Conservation (phyloP, 2,329 filamentous ascomycete genomes). For the Didymella glomerata region DNA sequence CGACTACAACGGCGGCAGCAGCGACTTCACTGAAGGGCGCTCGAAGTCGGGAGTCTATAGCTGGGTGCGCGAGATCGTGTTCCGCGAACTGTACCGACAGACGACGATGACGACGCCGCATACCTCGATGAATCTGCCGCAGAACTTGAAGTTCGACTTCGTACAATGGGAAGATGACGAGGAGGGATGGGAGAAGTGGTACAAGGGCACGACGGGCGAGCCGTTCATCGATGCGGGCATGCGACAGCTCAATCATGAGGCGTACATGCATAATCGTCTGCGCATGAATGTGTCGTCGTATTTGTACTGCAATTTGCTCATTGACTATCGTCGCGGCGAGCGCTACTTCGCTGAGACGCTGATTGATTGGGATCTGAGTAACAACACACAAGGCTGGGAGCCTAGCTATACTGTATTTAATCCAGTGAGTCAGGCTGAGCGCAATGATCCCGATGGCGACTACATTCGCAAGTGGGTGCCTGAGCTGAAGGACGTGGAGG, state of each 20-base stretch:
- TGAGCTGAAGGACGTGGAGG: conserved; percentile 51
- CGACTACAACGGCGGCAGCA: conserved; percentile 53
- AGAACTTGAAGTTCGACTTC: conserved; percentile 62
- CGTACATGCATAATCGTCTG: conserved; percentile 62
- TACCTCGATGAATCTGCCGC: conserved; percentile 60
- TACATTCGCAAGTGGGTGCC: conserved; percentile 53
- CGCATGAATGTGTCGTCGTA: conserved; percentile 61
- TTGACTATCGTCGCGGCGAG: conserved; percentile 61
- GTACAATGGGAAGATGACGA: conserved; percentile 62
- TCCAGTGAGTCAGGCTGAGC: conserved; percentile 51
- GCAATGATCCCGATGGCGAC: conserved; percentile 50
- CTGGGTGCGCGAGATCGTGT: conserved; percentile 63
- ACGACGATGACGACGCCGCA: conserved; percentile 58
- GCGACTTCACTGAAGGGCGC: conserved; percentile 55
- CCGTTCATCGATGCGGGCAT: conserved; percentile 63
- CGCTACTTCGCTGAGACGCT: conserved; percentile 61
- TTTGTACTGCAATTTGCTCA: conserved; percentile 58
- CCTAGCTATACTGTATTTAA: conserved; percentile 61
- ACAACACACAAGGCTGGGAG: conserved; percentile 63
- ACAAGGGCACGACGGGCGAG: conserved; percentile 57
- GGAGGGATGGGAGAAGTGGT: conserved; percentile 61
- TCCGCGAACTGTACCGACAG: conserved; percentile 61
- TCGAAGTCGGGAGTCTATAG: conserved; percentile 50
- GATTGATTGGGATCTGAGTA: conserved; percentile 58
- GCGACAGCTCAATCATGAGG: conserved; percentile 59